Conservation (phyloP, 2,329 filamentous ascomycete genomes). For the Aspergillus sergii region DNA sequence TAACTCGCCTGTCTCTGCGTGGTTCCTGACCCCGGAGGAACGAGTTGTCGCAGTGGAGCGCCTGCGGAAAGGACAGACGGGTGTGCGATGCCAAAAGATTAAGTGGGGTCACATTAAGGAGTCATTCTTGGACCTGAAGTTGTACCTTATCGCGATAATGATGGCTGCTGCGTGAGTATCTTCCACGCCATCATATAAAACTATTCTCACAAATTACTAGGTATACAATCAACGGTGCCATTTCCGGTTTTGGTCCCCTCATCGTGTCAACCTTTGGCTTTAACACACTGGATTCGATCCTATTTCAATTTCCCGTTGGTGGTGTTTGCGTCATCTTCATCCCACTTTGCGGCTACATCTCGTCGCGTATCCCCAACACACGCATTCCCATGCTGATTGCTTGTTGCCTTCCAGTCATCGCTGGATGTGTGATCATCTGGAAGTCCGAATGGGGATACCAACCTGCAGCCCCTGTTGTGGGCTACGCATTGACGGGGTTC, state of each 20-base stretch:
- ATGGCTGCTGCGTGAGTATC: conserved; percentile 63
- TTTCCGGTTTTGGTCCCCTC: conserved; percentile 70
- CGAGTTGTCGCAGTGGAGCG: conserved; percentile 66
- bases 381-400: conserved; percentile 66
- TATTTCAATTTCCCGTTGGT: conserved; percentile 75
- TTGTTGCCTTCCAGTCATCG: conserved; percentile 73
- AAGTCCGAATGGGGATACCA: conserved; percentile 65
- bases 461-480: conserved; percentile 67
- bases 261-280: conserved; percentile 74
- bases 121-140: conserved; percentile 60
- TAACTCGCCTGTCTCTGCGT: conserved; percentile 66
- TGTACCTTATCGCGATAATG: conserved; percentile 67
- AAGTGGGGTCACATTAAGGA: conserved; percentile 63
- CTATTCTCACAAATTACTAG: conserved; percentile 22
- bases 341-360: conserved; percentile 66
- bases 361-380: conserved; percentile 62
- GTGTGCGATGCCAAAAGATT: conserved; percentile 63
- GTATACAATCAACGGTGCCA: conserved; percentile 72
- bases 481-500: conserved; percentile 72
- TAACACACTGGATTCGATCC: conserved; percentile 64
- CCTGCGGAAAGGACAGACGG: conserved; percentile 64
- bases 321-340: conserved; percentile 69
- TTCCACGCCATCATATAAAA: background rate
- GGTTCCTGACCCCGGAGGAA: conserved; percentile 68
- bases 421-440: conserved; percentile 75